Evolutionary conservation across 257 asterid species (phyloP).

Genomic region (Voacanga thouarsii): DNA sequence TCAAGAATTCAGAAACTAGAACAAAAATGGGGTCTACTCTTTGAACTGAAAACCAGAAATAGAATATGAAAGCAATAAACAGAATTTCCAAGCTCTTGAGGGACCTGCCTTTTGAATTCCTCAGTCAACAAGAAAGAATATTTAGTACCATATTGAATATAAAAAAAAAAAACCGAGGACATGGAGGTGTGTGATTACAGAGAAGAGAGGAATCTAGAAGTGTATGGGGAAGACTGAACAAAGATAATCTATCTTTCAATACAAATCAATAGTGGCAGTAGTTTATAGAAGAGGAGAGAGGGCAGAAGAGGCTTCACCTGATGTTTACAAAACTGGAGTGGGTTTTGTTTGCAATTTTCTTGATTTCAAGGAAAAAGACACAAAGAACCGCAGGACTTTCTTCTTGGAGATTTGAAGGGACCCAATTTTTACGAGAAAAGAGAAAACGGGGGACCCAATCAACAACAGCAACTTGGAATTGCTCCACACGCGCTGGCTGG

Average conservation of each 20-base stretch:
- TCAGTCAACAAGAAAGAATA: constrained; percentile 8
- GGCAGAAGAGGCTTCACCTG: background rate
- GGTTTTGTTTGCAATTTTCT: background rate
- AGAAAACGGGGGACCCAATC: background rate
- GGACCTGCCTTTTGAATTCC: background rate
- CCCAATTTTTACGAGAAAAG: too few relatives aligned
- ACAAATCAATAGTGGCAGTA: too few relatives aligned
- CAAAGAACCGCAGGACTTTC: background rate
- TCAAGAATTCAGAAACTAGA: constrained; percentile 1
- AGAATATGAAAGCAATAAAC: background rate
- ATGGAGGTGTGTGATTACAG: background rate
- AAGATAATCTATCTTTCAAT: background rate
- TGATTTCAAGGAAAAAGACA: background rate
- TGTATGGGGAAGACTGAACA: background rate
- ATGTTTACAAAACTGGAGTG: background rate
- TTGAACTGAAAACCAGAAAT: background rate
- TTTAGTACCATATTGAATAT: too few relatives aligned
- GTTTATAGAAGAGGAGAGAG: background rate
- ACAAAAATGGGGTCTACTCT: background rate
- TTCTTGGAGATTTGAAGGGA: constrained; percentile 2
- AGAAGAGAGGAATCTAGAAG: constrained; percentile 1
- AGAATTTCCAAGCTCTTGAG: background rate
- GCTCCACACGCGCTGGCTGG: background rate
- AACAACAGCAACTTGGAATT: background rate
- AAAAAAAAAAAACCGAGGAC: background rate